phyloP scores from a whole-genome alignment of 2,329 filamentous ascomycete species.

The Colletotrichum sp. region DNA sequence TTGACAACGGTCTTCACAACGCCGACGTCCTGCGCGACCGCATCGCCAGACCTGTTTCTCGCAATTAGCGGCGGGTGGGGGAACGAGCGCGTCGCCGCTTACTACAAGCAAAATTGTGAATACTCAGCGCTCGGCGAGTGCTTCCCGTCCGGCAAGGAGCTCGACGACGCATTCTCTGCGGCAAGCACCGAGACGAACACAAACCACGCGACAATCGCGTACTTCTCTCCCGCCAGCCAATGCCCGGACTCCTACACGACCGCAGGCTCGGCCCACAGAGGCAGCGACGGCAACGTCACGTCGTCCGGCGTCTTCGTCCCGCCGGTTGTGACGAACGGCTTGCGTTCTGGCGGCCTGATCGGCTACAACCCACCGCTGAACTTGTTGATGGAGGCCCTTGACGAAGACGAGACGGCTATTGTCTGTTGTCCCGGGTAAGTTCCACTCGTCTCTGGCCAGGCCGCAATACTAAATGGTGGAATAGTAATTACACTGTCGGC shows the following conservation, averaged over 20 bases:
- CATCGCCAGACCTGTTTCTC: neutral
- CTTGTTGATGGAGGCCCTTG: neutral
- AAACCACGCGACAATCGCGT: conserved; percentile 1
- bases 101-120: conserved; percentile 4
- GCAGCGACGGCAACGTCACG: neutral
- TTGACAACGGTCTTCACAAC: conserved; percentile 33
- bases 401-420: neutral
- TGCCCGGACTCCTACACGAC: conserved; percentile 30
- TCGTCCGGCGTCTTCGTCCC: neutral
- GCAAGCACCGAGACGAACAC: neutral
- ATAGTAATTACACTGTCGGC: neutral
- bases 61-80: neutral
- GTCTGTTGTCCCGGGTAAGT: neutral
- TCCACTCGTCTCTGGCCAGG: no score
- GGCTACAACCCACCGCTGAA: neutral
- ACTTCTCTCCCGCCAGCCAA: conserved; percentile 27
- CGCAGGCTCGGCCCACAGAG: conserved; percentile 17
- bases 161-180: neutral
- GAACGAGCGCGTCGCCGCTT: neutral
- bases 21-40: conserved; percentile 25
- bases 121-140: conserved; percentile 18
- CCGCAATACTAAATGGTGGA: fast-evolving
- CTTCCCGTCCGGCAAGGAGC: conserved; percentile 22
- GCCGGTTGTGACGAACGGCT: neutral
- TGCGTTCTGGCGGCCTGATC: neutral